Evolutionary conservation across 305 asterid genomes (phyloP), one percentile per base, ranked within the genome.

Genomic region (Andrographis paniculata): DNA sequence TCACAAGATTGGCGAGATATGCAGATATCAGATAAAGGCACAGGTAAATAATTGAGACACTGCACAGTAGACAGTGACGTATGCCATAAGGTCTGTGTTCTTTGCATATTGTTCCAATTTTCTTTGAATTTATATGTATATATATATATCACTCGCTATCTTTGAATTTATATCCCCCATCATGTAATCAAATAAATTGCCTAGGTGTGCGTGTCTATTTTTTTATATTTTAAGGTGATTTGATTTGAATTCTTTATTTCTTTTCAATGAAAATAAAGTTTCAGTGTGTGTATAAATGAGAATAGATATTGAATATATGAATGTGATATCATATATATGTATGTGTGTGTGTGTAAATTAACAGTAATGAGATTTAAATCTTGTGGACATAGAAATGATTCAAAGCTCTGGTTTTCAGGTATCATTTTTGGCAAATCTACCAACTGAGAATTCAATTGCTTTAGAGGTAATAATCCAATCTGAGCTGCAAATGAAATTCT

Each of bases 1-100:
- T 61, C 52, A 41, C 56, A 48, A 20, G 52, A 21, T 53, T 55
- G 33, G 33, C 40, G 22, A 54, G 42, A 61, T 35, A 12, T 53
- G 14, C 43, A 14, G 21, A 11, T n/a, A 44, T 42, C 58, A 60
- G 9, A 31, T 49, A 33, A n/a, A 44, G 35, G 49, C 43, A 55
- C 55, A 35, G 40, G n/a, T 45, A 48, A 40, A 41, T 3, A 38
- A 16, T 15, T 38, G 42, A 48, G 50, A 53, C 45, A 49, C n/a
- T 35, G 52, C 52, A 35, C 42, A 45, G 39, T 15, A 38, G 45
- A 45, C 7, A 45, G 27, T 45, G 60, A 45, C 55, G 42, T 50
- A 24, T 42, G 20, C 64, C 57, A 58, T 38, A 14, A 35, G 35
- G 49, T 52, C 38, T 53, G 50, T 9, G n/a, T 19, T 36, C 42